Evolutionary conservation across 371 early-diverging fungal genomes (phyloP), one percentile per base, ranked within the genome.

Genomic region (Mucor velutinosus): DNA sequence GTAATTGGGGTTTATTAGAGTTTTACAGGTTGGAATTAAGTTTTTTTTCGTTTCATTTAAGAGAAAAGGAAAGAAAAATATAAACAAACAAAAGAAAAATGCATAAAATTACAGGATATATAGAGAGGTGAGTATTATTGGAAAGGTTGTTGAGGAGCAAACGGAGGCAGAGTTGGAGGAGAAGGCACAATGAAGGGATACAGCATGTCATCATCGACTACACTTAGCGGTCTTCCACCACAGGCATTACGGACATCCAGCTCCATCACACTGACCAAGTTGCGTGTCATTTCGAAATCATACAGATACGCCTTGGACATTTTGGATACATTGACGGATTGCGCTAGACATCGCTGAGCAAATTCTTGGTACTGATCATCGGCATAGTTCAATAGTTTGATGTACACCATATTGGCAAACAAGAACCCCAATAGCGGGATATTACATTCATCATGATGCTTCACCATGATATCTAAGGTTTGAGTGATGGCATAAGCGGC

Each of bases 381-480:
- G 29, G 58, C 63, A 56, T 76, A 77, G 17, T 67, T 72, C 11
- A 78, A 29, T 14, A 76, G 39, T 35, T 80, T 78, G 41, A 68
- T 58, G 55, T 78, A 82, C 6, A 80, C 77, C 41, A 74, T 69
- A 57, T 80, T 80, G 23, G 78, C 72, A 70, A 82, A 82, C 19
- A 78, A 60, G 21, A 80, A 60, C 4, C 77, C 74, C 5, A 78
- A 51, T 37, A 82, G 37, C 5, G 83, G 83, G 19, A 73, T 69
- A 56, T 71, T 73, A 37, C 83, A 80, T n/a, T 73, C 69, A 10
- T 76, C 63, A 1, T 72, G 63, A 25, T 74, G 57, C 11, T 71
- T 79, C 12, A 76, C 68, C 75, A 79, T 70, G 45, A 66, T 56
- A 55, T 77, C 76, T 12, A 80, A 19, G 10, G 71, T 66, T n/a